Evolutionary conservation across 768 basidiomycete genomes (phyloP).

Genomic region (Phylloporus arenicola): DNA sequence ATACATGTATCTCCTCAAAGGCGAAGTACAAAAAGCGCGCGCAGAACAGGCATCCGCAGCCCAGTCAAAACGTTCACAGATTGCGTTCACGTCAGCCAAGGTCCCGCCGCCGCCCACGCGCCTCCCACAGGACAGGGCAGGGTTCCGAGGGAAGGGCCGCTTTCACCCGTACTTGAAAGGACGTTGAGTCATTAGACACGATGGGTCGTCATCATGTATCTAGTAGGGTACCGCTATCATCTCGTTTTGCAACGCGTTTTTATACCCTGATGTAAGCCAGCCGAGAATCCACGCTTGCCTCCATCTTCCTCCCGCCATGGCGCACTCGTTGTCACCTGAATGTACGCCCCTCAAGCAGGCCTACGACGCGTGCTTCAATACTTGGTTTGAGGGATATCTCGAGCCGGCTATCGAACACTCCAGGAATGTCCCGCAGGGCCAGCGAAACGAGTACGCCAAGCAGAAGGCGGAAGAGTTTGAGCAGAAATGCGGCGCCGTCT

Average conservation of each 20-base stretch:
- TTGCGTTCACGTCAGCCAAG: conserved; percentile 50
- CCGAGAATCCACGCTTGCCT: neutral
- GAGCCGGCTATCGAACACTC: conserved; percentile 61
- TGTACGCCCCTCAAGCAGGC: conserved; percentile 87
- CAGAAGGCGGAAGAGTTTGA: conserved; percentile 87
- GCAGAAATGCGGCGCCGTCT: conserved; percentile 74
- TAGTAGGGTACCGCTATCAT: conserved; percentile 9
- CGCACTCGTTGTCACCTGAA: conserved; percentile 71
- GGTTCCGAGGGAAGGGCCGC: conserved; percentile 18
- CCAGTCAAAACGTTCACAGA: conserved; percentile 56
- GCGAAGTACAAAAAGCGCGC: conserved; percentile 56
- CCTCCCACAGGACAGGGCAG: conserved; percentile 14
- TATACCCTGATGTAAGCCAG: conserved; percentile 15
- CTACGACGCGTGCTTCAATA: conserved; percentile 95
- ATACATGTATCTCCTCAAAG: conserved; percentile 33
- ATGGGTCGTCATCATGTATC: conserved; percentile 4
- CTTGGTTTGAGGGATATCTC: conserved; percentile 96
- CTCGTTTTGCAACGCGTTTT: neutral
- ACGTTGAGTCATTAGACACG: conserved; percentile 11
- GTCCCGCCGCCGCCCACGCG: conserved; percentile 7
- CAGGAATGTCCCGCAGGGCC: conserved; percentile 35
- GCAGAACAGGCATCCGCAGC: conserved; percentile 53
- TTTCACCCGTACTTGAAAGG: conserved; percentile 27
- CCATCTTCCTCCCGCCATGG: conserved; percentile 40
- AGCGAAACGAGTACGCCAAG: conserved; percentile 58